Percentiles rank a stretch among this genome's conserved stretches.
Conservation (phyloP, 768 basidiomycete species). For the Mycena leptocephala region DNA sequence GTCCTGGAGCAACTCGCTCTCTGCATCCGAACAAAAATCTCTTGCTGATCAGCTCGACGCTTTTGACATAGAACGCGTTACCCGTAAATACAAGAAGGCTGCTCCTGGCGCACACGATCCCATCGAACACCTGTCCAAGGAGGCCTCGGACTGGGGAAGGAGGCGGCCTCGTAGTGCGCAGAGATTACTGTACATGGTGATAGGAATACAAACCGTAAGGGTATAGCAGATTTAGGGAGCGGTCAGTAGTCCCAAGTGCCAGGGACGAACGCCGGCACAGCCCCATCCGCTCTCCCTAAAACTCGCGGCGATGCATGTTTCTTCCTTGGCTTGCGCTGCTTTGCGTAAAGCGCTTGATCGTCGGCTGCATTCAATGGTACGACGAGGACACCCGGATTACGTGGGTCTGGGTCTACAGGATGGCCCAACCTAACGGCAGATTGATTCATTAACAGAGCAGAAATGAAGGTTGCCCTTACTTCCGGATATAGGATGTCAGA, state of each 20-base stretch:
- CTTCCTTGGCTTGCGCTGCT: no score
- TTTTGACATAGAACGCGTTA: slow-evolving; percentile 93
- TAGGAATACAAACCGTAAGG: slow-evolving; percentile 27
- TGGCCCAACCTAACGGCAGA: slow-evolving; percentile 13
- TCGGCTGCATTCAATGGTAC: slow-evolving; percentile 29
- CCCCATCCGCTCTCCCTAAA: neutral
- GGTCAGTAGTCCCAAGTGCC: neutral
- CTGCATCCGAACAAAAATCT: slow-evolving; percentile 71
- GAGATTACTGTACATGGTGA: slow-evolving; percentile 72
- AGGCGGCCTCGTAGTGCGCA: slow-evolving; percentile 82
- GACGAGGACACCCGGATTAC: slow-evolving; percentile 24
- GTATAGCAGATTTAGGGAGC: neutral
- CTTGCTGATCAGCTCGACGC: slow-evolving; percentile 82
- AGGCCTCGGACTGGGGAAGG: slow-evolving; percentile 78
- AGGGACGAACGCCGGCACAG: neutral
- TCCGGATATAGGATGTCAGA: neutral
- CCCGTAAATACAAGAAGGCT: slow-evolving; percentile 84
- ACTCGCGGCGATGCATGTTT: slow-evolving; percentile 5
- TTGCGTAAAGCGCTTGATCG: neutral
- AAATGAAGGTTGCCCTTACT: neutral
- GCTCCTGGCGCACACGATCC: slow-evolving; percentile 61
- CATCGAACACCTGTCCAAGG: slow-evolving; percentile 88
- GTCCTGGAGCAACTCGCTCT: no score
- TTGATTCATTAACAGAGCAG: neutral
- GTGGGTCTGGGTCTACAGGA: neutral